A percentile compares a stretch with the other conserved stretches of the same genome.
These are phyloP conservation scores for Mucor plumbeus DNA, from an alignment of 371 early-diverging fungal species.

Conservation along the genomic window DNA sequence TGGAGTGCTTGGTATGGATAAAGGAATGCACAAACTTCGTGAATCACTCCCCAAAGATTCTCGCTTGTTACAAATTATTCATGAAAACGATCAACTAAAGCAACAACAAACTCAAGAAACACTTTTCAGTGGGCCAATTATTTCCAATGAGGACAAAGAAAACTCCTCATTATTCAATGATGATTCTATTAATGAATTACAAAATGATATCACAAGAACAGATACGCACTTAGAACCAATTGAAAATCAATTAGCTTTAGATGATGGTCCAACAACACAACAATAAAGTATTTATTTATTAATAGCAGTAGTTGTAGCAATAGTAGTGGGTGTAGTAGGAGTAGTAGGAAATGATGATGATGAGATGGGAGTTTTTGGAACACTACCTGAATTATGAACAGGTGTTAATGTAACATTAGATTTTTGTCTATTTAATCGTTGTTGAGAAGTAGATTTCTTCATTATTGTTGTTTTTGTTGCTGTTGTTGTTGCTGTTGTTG, in stretches of 20 bases:
- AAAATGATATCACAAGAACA: neutral
- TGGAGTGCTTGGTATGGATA: slow-evolving; percentile 43
- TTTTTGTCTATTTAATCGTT: slow-evolving; percentile 16
- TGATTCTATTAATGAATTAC: neutral
- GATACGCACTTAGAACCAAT: neutral
- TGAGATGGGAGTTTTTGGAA: neutral
- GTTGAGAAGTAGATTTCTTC: neutral
- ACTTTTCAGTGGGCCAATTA: slow-evolving; percentile 13
- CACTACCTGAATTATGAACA: neutral
- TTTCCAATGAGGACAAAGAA: neutral
- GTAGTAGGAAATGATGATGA: neutral
- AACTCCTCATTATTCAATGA: neutral
- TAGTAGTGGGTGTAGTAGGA: slow-evolving; percentile 4
- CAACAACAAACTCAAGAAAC: slow-evolving; percentile 11
- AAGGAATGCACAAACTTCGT: slow-evolving; percentile 46
- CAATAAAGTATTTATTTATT: slow-evolving; percentile 4
- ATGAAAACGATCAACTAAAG: slow-evolving; percentile 35
- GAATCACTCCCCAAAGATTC: slow-evolving; percentile 39
- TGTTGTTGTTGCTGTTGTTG: neutral
- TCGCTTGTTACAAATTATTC: slow-evolving; percentile 37
- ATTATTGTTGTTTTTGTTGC: neutral
- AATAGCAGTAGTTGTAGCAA: neutral
- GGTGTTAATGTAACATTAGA: slow-evolving; percentile 15
- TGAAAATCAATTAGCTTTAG: neutral
- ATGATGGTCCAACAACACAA: neutral